Base-by-base conservation (phyloP, 768 basidiomycete species). In the Scleroderma bovista region DNA sequence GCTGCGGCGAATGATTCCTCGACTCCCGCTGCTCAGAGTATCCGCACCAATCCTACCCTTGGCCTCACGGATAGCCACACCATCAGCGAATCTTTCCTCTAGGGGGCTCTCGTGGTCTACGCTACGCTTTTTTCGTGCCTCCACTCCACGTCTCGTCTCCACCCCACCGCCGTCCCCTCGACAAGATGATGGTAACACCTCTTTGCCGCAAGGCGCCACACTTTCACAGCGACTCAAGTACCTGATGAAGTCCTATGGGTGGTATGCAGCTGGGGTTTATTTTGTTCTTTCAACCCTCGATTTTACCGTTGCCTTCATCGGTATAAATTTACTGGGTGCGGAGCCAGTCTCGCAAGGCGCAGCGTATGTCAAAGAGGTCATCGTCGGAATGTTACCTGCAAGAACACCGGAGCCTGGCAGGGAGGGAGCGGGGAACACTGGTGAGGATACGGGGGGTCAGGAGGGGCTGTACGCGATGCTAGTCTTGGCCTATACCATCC, bases 251-350 rank as follows among this genome's bases (percentile, higher is more conserved):
- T 80, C 87, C 4, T 96, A 98, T 64, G 95, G 95, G 26, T 93
- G 90, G 89, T 95, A 94, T 63, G 93, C 96, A 17, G 76, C 98
- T 24, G 93, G 88, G 29, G 84, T 98, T 22, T 99, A 99, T 73
- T 39, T 85, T 54, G 62, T 84, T 44, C 64, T 98, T 48, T 78
- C 80, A 37, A 72, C 74, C 7, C 61, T 93, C 63, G 96, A 99
- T 66, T 93, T 98, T 64, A 71, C 79, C 32, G 75, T 96, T 59
- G 83, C 88, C 0, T 96, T 96, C 63, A 77, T 83, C 42, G 83
- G 83, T 46, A 82, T 99, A 62, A 86, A 90, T 57, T 72, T 92
- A 38, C 72, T 96, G 31, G 96, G 96, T 40, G 92, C 93, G 2
- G 93, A 97, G 43, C 83, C 90, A 55, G 93, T 98, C 38, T 79